Conservation (phyloP, 202 grass and related monocot genomes). For the Saccharum hybrid region DNA sequence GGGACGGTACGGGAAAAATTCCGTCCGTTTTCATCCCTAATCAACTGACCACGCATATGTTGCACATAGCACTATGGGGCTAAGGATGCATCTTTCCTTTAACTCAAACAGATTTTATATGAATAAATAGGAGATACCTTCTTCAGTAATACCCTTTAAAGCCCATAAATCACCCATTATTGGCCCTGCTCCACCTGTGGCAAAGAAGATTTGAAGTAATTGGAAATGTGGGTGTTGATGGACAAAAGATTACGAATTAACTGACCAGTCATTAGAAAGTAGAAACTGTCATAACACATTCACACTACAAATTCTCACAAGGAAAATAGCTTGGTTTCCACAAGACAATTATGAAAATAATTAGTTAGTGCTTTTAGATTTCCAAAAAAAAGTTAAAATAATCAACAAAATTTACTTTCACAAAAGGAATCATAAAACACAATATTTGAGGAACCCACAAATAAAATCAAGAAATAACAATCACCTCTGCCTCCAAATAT, state of each 20-base stretch:
- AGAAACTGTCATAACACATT: background rate
- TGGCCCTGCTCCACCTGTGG: conserved; percentile 78
- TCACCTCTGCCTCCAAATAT: conserved; percentile 96
- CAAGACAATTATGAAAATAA: conserved; percentile 26
- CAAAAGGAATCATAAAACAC: background rate
- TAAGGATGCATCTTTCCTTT: conserved; percentile 4
- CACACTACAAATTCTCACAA: background rate
- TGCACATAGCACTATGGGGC: background rate
- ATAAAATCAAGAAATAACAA: conserved; percentile 17
- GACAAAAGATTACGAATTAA: conserved; percentile 16
- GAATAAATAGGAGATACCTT: conserved; percentile 65
- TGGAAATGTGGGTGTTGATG: background rate
- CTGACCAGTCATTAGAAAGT: background rate
- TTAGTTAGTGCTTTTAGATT: background rate
- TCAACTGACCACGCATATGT: conserved; percentile 1
- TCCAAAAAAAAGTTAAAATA: conserved; percentile 6
- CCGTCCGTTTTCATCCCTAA: too few relatives aligned
- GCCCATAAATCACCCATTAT: conserved; percentile 99
- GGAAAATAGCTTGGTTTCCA: conserved; percentile 17
- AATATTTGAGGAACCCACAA: background rate
- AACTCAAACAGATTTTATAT: conserved; percentile 25
- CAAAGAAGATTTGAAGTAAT: conserved; percentile 43
- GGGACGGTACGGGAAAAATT: too few relatives aligned
- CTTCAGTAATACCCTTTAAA: conserved; percentile 94
- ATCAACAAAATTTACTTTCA: conserved; percentile 12